Evolutionary conservation across 805 yeast genomes (phyloP).

Genomic region (Wickerhamiella musiphila): DNA sequence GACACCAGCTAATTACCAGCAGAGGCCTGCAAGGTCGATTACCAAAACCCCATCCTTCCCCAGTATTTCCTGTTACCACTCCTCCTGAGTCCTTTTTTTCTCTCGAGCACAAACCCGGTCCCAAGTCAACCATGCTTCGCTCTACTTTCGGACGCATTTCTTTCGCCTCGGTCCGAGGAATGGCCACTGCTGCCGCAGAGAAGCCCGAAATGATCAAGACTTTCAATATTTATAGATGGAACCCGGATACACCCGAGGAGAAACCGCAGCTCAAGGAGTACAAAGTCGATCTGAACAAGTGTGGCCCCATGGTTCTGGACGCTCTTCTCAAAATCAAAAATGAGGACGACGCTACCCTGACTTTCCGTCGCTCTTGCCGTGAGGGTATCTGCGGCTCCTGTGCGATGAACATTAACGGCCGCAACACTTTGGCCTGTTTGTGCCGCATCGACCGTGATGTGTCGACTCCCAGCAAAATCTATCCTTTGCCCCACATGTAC

Average conservation of each 20-base stretch:
- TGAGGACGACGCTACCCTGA: conserved; percentile 89
- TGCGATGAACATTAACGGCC: conserved; percentile 98
- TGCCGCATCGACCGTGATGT: conserved; percentile 79
- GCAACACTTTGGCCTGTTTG: conserved; percentile 91
- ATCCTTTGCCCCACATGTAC: conserved; percentile 96
- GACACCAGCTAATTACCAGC: too few relatives aligned
- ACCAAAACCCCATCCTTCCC: neutral
- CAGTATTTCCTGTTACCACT: neutral
- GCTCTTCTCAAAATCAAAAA: conserved; percentile 88
- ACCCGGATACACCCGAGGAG: conserved; percentile 86
- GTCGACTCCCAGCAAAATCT: conserved; percentile 63
- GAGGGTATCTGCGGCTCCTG: conserved; percentile 99
- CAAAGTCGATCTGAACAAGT: conserved; percentile 68
- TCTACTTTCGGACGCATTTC: neutral
- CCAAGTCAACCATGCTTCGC: conserved; percentile 2
- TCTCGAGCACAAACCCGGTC: neutral
- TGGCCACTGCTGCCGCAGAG: conserved; percentile 30
- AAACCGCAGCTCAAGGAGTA: conserved; percentile 77
- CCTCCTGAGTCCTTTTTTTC: too few relatives aligned
- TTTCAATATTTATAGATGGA: conserved; percentile 94
- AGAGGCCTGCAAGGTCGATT: too few relatives aligned
- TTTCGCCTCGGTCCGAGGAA: neutral
- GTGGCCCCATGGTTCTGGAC: conserved; percentile 97
- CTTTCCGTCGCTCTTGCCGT: conserved; percentile 96
- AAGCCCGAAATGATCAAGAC: conserved; percentile 48